Evolutionary conservation across 495 filamentous ascomycete species (phyloP).

Genomic region (Saxophila tyrrhenica): DNA sequence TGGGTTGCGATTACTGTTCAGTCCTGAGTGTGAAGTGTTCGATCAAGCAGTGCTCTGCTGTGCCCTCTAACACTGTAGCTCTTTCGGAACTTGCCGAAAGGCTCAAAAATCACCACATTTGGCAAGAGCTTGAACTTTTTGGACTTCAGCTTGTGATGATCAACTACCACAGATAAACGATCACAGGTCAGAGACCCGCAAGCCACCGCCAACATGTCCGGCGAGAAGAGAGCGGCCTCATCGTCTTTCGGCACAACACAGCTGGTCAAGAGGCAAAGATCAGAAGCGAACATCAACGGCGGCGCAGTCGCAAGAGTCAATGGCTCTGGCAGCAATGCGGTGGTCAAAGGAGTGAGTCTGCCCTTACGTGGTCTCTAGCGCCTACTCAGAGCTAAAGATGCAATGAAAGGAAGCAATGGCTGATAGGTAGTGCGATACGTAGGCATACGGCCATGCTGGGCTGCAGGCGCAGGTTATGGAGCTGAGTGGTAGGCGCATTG

Average conservation of each 20-base stretch:
- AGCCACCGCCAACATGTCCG: constrained; percentile 47
- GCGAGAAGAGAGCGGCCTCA: constrained; percentile 79
- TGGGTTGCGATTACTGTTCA: no score
- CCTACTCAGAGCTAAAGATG: constrained; percentile 19
- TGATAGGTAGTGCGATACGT: constrained; percentile 23
- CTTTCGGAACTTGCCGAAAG: background rate
- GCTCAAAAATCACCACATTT: background rate
- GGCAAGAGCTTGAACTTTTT: background rate
- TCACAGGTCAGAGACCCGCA: no score
- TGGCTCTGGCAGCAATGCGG: constrained; percentile 57
- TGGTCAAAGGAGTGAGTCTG: constrained; percentile 70
- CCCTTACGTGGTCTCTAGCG: background rate
- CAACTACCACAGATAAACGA: no score
- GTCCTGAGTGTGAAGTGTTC: no score
- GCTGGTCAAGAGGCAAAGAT: constrained; percentile 77
- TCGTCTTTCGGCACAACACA: constrained; percentile 69
- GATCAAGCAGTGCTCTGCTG: no score
- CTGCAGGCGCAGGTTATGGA: constrained; percentile 94
- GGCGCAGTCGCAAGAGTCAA: constrained; percentile 50
- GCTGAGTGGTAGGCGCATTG: constrained; percentile 52
- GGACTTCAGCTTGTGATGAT: background rate
- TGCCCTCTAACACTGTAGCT: no score
- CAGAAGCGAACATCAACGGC: constrained; percentile 52
- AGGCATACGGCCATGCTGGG: constrained; percentile 59
- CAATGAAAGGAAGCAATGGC: constrained; percentile 10